Conservation (phyloP, 176 grass and related monocot genomes). For the Lolium perenne region DNA sequence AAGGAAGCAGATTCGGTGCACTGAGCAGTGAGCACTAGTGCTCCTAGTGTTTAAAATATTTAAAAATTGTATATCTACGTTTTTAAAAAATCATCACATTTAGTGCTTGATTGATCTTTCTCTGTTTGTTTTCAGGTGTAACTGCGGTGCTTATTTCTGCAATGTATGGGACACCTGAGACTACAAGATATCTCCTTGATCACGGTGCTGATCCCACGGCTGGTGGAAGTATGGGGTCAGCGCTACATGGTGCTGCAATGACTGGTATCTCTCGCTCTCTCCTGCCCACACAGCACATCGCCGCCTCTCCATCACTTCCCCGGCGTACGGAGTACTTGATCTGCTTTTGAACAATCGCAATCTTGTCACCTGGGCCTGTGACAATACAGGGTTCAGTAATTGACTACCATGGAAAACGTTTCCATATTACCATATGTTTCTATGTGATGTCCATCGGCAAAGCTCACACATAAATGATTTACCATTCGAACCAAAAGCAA, state of each 20-base stretch:
- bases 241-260: slow-evolving; percentile 9
- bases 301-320: not conserved
- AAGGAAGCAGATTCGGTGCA: too few relatives aligned
- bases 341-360: not conserved
- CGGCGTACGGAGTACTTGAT: not conserved
- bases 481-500: not conserved
- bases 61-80: too few relatives aligned
- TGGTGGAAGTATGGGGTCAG: not conserved
- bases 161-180: not conserved
- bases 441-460: not conserved
- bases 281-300: not conserved
- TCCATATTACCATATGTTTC: not conserved
- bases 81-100: too few relatives aligned
- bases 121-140: slow-evolving; percentile 8
- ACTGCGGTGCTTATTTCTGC: not conserved
- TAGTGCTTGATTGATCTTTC: too few relatives aligned
- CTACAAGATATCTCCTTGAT: slow-evolving; percentile 25
- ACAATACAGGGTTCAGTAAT: not conserved
- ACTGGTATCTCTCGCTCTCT: not conserved
- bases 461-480: not conserved
- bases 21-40: too few relatives aligned
- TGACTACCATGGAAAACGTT: not conserved
- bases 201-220: not conserved
- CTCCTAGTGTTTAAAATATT: too few relatives aligned
- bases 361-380: not conserved